These are phyloP conservation scores for Tricholoma sp. DNA, from an alignment of 768 basidiomycete genomes.

Conservation along the genomic window DNA sequence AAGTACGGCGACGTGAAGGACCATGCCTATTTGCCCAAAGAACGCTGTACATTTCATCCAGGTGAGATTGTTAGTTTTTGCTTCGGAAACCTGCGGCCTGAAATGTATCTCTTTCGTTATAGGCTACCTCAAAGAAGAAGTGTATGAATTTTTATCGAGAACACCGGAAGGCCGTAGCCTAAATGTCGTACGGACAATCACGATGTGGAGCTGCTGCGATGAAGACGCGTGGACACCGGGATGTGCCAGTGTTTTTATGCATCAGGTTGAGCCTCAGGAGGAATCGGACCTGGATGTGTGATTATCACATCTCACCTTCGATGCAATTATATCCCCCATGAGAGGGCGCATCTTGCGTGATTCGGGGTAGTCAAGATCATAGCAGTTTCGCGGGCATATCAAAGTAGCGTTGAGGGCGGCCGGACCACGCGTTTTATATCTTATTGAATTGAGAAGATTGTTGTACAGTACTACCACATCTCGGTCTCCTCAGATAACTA, in stretches of 20 bases:
- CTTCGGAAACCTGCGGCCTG: neutral
- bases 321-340: neutral
- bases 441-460: too few relatives aligned
- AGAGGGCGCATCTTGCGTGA: neutral
- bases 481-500: neutral
- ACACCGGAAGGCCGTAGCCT: conserved; percentile 26
- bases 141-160: conserved; percentile 37
- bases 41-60: conserved; percentile 31
- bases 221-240: conserved; percentile 36
- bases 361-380: neutral
- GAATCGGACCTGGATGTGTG: neutral
- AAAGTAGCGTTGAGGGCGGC: too few relatives aligned
- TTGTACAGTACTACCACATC: neutral
- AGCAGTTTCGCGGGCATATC: too few relatives aligned
- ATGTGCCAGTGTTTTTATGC: conserved; percentile 20
- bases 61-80: conserved; percentile 18
- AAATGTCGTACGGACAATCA: conserved; percentile 28
- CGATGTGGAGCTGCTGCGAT: conserved; percentile 46
- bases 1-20: neutral
- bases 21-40: conserved; percentile 1
- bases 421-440: too few relatives aligned
- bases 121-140: conserved; percentile 34
- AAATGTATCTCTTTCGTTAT: neutral
- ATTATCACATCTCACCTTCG: neutral
- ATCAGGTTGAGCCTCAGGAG: conserved; percentile 1